Evolutionary conservation across 1,284 basidiomycete genomes (phyloP).

Genomic region (Cutaneotrichosporon mucoides): DNA sequence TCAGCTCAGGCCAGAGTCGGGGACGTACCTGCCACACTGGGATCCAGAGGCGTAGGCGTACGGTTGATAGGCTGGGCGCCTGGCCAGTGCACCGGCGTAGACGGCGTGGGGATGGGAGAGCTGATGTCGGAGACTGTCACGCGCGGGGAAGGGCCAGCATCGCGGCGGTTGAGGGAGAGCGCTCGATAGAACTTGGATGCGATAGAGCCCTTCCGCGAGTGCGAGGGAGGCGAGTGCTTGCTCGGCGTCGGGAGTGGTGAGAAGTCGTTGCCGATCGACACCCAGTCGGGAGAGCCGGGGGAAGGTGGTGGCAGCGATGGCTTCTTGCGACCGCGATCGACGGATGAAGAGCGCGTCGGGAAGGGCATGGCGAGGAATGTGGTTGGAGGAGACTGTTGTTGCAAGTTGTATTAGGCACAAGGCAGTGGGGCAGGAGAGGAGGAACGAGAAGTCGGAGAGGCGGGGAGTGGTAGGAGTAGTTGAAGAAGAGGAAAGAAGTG

Average conservation of each 20-base stretch:
- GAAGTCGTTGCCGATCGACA: neutral
- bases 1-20: too few species aligned
- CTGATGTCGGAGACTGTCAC: slow-evolving; percentile 1
- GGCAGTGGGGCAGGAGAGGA: neutral
- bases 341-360: too few species aligned
- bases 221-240: neutral
- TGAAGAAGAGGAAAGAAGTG: neutral
- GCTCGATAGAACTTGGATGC: slow-evolving; percentile 8
- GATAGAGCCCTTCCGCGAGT: neutral
- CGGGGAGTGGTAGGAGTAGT: too few species aligned
- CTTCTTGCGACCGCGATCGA: too few species aligned
- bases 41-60: too few species aligned
- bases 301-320: too few species aligned
- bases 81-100: too few species aligned
- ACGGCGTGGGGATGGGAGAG: neutral
- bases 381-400: neutral
- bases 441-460: neutral
- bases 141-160: neutral
- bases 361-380: neutral
- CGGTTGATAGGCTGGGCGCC: too few species aligned
- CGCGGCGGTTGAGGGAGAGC: slow-evolving; percentile 4
- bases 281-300: neutral
- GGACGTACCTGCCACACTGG: too few species aligned
- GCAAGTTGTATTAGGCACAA: neutral
- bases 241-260: neutral